These are phyloP conservation scores for Coprinopsis marcescibilis DNA, from an alignment of 768 basidiomycete species.

Conservation along the genomic window DNA sequence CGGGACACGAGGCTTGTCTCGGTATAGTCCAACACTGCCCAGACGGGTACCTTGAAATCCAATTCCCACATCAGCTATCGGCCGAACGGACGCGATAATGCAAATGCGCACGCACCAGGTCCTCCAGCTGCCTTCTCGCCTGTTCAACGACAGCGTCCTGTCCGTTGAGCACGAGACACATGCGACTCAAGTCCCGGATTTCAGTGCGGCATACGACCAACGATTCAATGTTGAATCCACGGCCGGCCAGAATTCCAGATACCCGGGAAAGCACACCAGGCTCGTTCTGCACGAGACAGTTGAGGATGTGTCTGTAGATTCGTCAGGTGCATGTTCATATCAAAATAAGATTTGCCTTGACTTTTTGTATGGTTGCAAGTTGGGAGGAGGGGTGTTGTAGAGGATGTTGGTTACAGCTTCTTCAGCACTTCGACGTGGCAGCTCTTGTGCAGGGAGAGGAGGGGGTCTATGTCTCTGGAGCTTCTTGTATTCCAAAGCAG, in stretches of 20 bases:
- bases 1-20: constrained; percentile 87
- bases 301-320: constrained; percentile 76
- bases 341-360: constrained; percentile 27
- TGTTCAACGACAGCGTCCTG: constrained; percentile 99
- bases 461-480: constrained; percentile 69
- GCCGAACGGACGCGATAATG: not conserved
- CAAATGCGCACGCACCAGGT: constrained; percentile 55
- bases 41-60: constrained; percentile 99
- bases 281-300: constrained; percentile 98
- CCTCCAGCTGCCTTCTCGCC: constrained; percentile 91
- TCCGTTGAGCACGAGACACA: constrained; percentile 95
- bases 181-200: constrained; percentile 92
- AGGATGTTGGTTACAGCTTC: constrained; percentile 97
- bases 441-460: constrained; percentile 77
- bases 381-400: constrained; percentile 93
- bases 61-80: too few relatives aligned
- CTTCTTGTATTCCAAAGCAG: constrained; percentile 88
- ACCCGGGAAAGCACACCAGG: constrained; percentile 98
- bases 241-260: constrained; percentile 92
- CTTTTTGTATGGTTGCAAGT: constrained; percentile 90
- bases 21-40: constrained; percentile 98
- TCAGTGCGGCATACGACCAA: constrained; percentile 97
- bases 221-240: constrained; percentile 98
- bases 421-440: constrained; percentile 83
- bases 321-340: constrained; percentile 9